Percentiles rank a stretch among this genome's conserved stretches.
These are phyloP conservation scores for Leucosporidium scottii DNA, from an alignment of 768 basidiomycete genomes.

Conservation along the genomic window DNA sequence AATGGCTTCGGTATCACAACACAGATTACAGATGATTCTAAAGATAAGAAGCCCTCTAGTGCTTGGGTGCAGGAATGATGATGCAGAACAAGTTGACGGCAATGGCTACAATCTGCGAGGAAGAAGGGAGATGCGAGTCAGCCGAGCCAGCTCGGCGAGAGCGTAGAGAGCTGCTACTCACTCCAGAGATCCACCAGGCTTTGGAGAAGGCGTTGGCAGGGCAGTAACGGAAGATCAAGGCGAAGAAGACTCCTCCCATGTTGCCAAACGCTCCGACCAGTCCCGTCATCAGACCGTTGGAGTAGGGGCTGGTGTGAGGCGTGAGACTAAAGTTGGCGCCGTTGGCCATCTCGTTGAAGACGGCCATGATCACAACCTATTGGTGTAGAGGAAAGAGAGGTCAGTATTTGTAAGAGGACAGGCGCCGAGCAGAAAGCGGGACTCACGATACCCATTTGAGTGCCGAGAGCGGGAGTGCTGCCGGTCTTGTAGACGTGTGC, in stretches of 20 bases:
- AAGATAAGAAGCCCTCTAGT: no score
- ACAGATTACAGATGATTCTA: no score
- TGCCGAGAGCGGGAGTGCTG: constrained; percentile 10
- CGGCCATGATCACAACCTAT: constrained; percentile 39
- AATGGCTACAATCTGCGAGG: no score
- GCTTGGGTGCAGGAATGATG: no score
- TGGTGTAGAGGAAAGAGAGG: background rate
- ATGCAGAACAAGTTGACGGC: no score
- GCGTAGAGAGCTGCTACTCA: no score
- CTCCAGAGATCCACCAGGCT: background rate
- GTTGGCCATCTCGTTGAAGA: constrained; percentile 48
- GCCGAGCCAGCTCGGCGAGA: no score
- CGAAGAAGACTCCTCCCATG: constrained; percentile 51
- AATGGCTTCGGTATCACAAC: no score
- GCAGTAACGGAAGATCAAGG: constrained; percentile 48
- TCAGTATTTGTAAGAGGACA: constrained; percentile 5
- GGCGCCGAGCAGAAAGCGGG: no score
- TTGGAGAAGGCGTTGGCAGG: background rate
- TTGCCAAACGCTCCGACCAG: constrained; percentile 46
- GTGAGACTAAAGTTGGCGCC: constrained; percentile 53
- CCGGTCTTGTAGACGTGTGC: constrained; percentile 7
- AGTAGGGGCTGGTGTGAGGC: constrained; percentile 50
- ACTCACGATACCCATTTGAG: constrained; percentile 27
- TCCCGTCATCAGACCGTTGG: constrained; percentile 44
- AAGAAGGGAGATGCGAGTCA: no score